A percentile compares a stretch with the other conserved stretches of the same genome.
phyloP scores from a whole-genome alignment of 1,284 basidiomycete genomes.

The Coniferiporia weirii region DNA sequence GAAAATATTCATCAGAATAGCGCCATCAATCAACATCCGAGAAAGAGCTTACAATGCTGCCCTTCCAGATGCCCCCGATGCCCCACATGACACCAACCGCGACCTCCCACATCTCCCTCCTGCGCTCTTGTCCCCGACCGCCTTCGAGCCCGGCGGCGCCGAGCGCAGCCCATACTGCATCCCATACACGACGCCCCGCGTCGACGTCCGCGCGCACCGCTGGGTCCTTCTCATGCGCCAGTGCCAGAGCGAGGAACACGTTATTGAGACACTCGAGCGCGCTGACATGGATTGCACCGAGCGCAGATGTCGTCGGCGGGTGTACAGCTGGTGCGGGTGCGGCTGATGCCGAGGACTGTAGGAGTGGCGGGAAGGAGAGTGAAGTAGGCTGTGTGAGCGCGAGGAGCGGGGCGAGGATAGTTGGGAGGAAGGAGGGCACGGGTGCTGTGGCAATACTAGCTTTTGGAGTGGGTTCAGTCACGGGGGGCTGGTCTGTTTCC shows the following conservation, averaged over 20 bases:
- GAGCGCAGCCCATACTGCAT: conserved; percentile 52
- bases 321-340: conserved; percentile 50
- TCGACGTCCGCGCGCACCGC: conserved; percentile 39
- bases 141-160: conserved; percentile 55
- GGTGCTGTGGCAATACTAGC: conserved; percentile 18
- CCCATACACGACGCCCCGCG: conserved; percentile 53
- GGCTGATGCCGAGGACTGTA: conserved; percentile 23
- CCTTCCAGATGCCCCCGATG: conserved; percentile 64
- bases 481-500: conserved; percentile 30
- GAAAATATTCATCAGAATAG: background rate
- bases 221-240: conserved; percentile 15
- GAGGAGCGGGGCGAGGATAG: conserved; percentile 58
- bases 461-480: conserved; percentile 23
- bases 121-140: conserved; percentile 56
- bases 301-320: conserved; percentile 79
- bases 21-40: conserved; percentile 14
- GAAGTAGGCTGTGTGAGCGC: conserved; percentile 64
- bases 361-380: conserved; percentile 75
- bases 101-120: conserved; percentile 65
- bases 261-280: conserved; percentile 92
- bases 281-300: conserved; percentile 76
- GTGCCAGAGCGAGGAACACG: conserved; percentile 71
- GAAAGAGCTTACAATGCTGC: conserved; percentile 42
- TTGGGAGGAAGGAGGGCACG: conserved; percentile 37
- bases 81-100: conserved; percentile 80